Evolutionary conservation across 768 basidiomycete genomes (phyloP), one percentile per base, ranked within the genome.

Genomic region (Gloeostereum incarnatum): DNA sequence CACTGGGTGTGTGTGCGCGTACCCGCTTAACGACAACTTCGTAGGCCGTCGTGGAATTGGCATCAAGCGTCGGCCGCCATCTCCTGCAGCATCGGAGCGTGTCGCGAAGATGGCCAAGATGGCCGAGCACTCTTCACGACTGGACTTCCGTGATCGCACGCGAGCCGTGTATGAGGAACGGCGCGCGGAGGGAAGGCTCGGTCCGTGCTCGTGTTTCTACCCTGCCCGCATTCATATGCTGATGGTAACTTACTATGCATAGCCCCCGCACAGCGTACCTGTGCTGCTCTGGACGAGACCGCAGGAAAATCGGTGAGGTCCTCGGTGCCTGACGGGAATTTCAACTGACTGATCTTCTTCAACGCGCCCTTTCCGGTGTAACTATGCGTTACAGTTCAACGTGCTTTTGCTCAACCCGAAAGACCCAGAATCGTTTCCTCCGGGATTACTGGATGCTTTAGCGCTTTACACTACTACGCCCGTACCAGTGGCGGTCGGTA

Each of bases 41-140:
- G 11, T 51, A 91, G 89, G 89, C 19, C 85, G 75, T 60, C 77
- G 71, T 46, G 89, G 89, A 14, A 86, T 87, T 36, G 84, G 84
- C 18, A 61, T 65, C 16, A 45, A 60, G 27, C 85, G 89, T 49
- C 81, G 87, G 9, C 59, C 79, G 2, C 63, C 66, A 20, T 84
- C 86, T 1, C 81, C 85, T 16, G 64, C 63, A 24, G 62, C 74
- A 9, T 61, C 73, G 6, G 80, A 81, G 41, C 69, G 82, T 31
- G 58, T 78, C 34, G 78, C 75, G 7, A 87, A 88, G 60, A 78
- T 84, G 68, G 80, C 78, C 0, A 81, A 64, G 54, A 65, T 69
- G 55, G 62, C 71, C 7, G 79, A 84, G 45, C 62, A 65, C 8
- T 60, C 65, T 38, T 61, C 60, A 14, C 72, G 78, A 32, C 65